phyloP scores from a whole-genome alignment of 106 monocot species.

The Allium sativum region DNA sequence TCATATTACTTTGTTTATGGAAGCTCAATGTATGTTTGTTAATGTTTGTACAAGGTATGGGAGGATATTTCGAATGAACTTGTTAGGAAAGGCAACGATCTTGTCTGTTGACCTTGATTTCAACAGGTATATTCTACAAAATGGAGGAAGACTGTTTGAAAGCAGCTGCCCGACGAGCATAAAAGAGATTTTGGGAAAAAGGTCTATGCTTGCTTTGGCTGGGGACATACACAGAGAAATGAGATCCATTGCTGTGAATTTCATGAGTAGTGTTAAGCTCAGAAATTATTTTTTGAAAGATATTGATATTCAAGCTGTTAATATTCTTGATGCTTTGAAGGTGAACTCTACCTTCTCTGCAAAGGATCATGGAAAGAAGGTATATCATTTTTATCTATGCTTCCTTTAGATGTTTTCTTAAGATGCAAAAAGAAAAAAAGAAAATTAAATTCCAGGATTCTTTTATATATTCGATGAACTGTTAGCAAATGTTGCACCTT shows the following conservation, averaged over 20 bases:
- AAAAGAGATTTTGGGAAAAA: slow-evolving; percentile 16
- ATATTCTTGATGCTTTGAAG: slow-evolving; percentile 20
- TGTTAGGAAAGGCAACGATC: slow-evolving; percentile 25
- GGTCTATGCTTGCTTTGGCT: slow-evolving; percentile 24
- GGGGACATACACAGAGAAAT: slow-evolving; percentile 22
- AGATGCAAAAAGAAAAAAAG: too few species aligned
- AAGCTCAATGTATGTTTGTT: too few species aligned
- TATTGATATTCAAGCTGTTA: slow-evolving; percentile 18
- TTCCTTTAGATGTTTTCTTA: too few species aligned
- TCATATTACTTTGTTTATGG: background rate
- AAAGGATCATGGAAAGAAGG: slow-evolving; percentile 21
- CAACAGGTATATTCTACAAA: slow-evolving; percentile 31
- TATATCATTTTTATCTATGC: too few species aligned
- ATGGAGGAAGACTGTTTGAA: slow-evolving; percentile 32
- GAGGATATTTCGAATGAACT: slow-evolving; percentile 26
- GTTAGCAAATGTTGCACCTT: too few species aligned
- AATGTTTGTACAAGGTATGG: too few species aligned
- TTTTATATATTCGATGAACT: too few species aligned
- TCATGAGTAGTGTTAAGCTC: slow-evolving; percentile 19
- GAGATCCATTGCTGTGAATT: slow-evolving; percentile 24
- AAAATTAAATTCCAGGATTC: too few species aligned
- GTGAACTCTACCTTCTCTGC: slow-evolving; percentile 8
- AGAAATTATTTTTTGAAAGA: slow-evolving; percentile 10
- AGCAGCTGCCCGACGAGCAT: slow-evolving; percentile 26
- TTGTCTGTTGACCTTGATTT: slow-evolving; percentile 35